Base-by-base conservation (phyloP, 2,329 filamentous ascomycete species). In the Penicillium sp. region DNA sequence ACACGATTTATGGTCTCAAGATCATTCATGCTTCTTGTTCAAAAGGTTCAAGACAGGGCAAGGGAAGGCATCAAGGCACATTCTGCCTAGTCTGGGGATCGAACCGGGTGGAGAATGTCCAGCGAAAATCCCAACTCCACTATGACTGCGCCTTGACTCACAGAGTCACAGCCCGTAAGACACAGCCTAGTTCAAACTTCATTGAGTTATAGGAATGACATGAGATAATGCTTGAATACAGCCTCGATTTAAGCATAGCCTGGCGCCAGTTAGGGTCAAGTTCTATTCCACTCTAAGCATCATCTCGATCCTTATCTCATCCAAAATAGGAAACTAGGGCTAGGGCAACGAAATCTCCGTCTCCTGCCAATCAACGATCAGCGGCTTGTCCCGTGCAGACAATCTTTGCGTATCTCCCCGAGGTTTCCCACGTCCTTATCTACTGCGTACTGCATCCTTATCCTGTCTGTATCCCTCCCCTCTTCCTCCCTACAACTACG, bases 281-380 rank as follows among this genome's bases (percentile, higher is more conserved):
- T 31, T 22, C 2, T 35, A n/a, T 27, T 35, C 9, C 14, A 18
- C 33, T 18, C 33, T 11, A 10, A 18, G 14, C 22, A 9, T 18
- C 8, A 18, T 14, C 33, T 35, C 8, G 14, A 25, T 16, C 35
- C 31, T 28, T 39, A 12, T 12, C 36, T 12, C 3, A 39, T 31
- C 57, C 41, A 7, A 37, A 55, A 14, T n/a, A 18, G 53, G 58
- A 47, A 57, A 43, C 0, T 19, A 63, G 58, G 59, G 60, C 51
- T 61, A 60, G 56, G 60, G 60, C 49, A 52, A 27, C 7, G 4
- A 36, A 7, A 36, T 41, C 33, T 13, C 47, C 44, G 46, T 50
- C 13, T 41, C 44, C 42, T 46, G 25, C 61, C 58, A 64, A 61
- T 60, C 55, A 60, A n/a, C 38, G 27, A n/a, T 12, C 16, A 10